Evolutionary conservation across 805 yeast genomes (phyloP).

Genomic region (Huiozyma sinensis): DNA sequence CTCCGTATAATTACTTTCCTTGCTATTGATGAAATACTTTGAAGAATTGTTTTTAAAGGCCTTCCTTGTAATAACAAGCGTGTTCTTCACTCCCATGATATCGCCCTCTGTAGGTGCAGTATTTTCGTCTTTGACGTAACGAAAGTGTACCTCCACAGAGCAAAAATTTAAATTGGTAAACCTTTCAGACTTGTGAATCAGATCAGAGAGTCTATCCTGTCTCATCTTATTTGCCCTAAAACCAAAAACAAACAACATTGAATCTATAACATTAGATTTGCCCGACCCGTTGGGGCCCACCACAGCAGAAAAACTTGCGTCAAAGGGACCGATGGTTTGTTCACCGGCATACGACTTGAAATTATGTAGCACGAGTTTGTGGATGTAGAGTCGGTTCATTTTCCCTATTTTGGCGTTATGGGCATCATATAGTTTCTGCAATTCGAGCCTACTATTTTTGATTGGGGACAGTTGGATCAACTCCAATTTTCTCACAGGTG

Average conservation of each 20-base stretch:
- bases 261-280: slow-evolving; percentile 93
- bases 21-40: slow-evolving; percentile 63
- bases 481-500: slow-evolving; percentile 29
- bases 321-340: slow-evolving; percentile 91
- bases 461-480: slow-evolving; percentile 33
- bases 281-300: slow-evolving; percentile 99
- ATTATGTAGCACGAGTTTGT: slow-evolving; percentile 61
- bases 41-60: slow-evolving; percentile 72
- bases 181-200: slow-evolving; percentile 82
- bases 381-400: slow-evolving; percentile 59
- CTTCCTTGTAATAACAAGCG: slow-evolving; percentile 62
- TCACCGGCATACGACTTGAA: slow-evolving; percentile 94
- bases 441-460: slow-evolving; percentile 27
- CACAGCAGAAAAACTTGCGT: slow-evolving; percentile 87
- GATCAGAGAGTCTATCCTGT: slow-evolving; percentile 83
- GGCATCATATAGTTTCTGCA: slow-evolving; percentile 21
- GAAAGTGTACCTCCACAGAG: slow-evolving; percentile 84
- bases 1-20: slow-evolving; percentile 59
- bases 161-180: slow-evolving; percentile 60
- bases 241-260: slow-evolving; percentile 92
- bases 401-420: slow-evolving; percentile 23
- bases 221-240: slow-evolving; percentile 95
- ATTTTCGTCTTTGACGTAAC: slow-evolving; percentile 56
- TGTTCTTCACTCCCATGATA: slow-evolving; percentile 32
- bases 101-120: slow-evolving; percentile 20